phyloP scores from a whole-genome alignment of 176 grass and related monocot species.

The Elymus sibiricus region DNA sequence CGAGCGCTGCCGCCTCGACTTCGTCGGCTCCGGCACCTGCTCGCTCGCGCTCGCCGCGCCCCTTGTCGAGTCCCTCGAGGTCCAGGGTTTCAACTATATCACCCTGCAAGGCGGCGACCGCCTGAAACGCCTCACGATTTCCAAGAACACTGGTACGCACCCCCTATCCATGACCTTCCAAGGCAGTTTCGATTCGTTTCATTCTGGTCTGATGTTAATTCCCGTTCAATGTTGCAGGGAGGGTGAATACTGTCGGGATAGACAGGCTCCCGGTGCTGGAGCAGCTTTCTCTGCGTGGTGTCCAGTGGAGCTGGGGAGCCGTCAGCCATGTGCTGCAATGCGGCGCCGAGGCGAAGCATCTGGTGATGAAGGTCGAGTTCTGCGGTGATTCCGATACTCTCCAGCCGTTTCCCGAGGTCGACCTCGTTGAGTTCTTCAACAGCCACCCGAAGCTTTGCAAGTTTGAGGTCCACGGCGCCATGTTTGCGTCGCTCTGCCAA shows the following conservation, averaged over 20 bases:
- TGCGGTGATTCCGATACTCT: conserved; percentile 73
- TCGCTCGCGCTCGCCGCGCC: conserved; percentile 59
- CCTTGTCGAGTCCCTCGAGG: conserved; percentile 50
- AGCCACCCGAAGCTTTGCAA: conserved; percentile 67
- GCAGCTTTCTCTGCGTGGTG: conserved; percentile 65
- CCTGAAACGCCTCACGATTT: conserved; percentile 58
- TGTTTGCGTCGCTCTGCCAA: conserved; percentile 88
- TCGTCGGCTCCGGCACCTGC: conserved; percentile 48
- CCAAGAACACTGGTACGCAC: conserved; percentile 58
- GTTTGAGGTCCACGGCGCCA: conserved; percentile 89
- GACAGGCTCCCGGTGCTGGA: conserved; percentile 55
- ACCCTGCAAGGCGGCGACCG: conserved; percentile 42
- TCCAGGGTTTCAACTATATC: conserved; percentile 79
- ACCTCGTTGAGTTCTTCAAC: conserved; percentile 90
- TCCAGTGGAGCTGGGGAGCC: conserved; percentile 91
- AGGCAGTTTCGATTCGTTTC: background rate
- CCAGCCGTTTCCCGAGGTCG: conserved; percentile 82
- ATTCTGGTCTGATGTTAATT: background rate
- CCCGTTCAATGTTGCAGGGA: conserved; percentile 27
- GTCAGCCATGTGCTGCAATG: conserved; percentile 56
- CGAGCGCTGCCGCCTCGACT: conserved; percentile 78
- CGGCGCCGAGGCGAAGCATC: conserved; percentile 60
- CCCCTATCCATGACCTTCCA: background rate
- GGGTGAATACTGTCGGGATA: conserved; percentile 53
- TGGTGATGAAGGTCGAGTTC: conserved; percentile 96